Evolutionary conservation across 2,329 filamentous ascomycete genomes (phyloP).

Genomic region (Phialemoniopsis sp.): DNA sequence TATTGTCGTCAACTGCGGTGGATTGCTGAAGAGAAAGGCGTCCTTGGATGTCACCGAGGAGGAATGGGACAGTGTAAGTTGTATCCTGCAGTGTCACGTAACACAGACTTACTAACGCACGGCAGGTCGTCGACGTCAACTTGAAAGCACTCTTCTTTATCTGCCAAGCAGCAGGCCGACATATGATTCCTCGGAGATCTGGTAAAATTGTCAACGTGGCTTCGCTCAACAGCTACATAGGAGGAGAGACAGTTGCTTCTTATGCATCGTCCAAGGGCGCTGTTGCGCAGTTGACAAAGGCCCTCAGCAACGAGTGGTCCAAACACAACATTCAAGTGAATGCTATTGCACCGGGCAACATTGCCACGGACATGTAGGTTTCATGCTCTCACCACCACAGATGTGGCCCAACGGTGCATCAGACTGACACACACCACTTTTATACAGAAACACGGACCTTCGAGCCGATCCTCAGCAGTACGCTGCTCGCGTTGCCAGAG

Average conservation of each 20-base stretch:
- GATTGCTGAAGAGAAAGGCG: background rate
- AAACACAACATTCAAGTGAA: conserved; percentile 3
- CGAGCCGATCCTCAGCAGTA: conserved; percentile 1
- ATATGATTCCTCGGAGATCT: conserved; percentile 1
- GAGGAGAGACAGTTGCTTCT: background rate
- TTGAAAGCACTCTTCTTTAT: conserved; percentile 1
- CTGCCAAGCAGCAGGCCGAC: conserved; percentile 2
- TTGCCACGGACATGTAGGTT: conserved; percentile 1
- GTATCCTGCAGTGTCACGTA: background rate
- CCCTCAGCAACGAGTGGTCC: conserved; percentile 3
- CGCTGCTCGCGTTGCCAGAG: conserved; percentile 1
- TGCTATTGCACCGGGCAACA: conserved; percentile 2
- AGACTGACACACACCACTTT: background rate
- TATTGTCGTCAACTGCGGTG: conserved; percentile 1
- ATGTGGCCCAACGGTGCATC: no score
- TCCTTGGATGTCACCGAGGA: background rate
- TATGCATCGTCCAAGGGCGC: conserved; percentile 1
- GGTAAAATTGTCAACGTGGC: conserved; percentile 3
- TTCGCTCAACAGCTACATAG: conserved; percentile 1
- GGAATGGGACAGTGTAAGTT: conserved; percentile 1
- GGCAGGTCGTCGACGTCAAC: conserved; percentile 1
- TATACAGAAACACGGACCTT: background rate
- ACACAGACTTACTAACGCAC: background rate
- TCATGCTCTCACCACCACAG: no score
- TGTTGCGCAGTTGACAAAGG: conserved; percentile 1